Evolutionary conservation across 208 protist genomes (phyloP).

Genomic region (Wallacemonas rigidus): DNA sequence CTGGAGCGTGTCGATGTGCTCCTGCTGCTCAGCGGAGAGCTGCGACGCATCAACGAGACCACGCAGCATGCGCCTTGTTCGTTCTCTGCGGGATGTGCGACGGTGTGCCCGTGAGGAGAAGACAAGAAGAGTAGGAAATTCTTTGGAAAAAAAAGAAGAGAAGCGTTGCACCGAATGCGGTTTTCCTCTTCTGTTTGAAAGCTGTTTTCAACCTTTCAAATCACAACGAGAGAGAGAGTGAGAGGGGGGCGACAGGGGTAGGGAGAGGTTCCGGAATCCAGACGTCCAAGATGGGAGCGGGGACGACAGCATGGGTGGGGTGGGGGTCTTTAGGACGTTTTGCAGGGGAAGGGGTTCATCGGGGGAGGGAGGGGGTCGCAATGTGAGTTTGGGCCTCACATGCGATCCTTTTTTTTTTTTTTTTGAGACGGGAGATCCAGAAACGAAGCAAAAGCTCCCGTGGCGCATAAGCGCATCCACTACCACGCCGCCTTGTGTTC

Average conservation of each 20-base stretch:
- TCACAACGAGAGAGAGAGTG: neutral
- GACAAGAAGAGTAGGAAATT: conserved; percentile 5
- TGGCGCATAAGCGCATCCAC: too few species aligned
- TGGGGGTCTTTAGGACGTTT: too few species aligned
- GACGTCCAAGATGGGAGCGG: too few species aligned
- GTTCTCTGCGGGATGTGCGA: neutral
- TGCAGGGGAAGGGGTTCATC: too few species aligned
- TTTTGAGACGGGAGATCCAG: too few species aligned
- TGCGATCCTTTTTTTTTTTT: too few species aligned
- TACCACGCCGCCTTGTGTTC: too few species aligned
- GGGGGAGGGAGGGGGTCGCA: too few species aligned
- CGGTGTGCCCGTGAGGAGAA: neutral
- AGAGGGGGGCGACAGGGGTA: neutral
- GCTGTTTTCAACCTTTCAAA: neutral
- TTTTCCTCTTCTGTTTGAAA: neutral
- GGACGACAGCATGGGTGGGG: too few species aligned
- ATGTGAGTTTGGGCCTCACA: too few species aligned
- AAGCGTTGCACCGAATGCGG: neutral
- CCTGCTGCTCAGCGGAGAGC: conserved; percentile 59
- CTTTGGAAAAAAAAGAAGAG: neutral
- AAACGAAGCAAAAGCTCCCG: too few species aligned
- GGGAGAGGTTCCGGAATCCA: neutral
- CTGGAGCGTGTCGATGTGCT: conserved; percentile 77
- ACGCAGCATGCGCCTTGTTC: conserved; percentile 30
- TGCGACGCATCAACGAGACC: conserved; percentile 23